A percentile compares a stretch with the other conserved stretches of the same genome.
phyloP scores from a whole-genome alignment of 2,329 filamentous ascomycete genomes.

The Pseudocercospora cruenta region DNA sequence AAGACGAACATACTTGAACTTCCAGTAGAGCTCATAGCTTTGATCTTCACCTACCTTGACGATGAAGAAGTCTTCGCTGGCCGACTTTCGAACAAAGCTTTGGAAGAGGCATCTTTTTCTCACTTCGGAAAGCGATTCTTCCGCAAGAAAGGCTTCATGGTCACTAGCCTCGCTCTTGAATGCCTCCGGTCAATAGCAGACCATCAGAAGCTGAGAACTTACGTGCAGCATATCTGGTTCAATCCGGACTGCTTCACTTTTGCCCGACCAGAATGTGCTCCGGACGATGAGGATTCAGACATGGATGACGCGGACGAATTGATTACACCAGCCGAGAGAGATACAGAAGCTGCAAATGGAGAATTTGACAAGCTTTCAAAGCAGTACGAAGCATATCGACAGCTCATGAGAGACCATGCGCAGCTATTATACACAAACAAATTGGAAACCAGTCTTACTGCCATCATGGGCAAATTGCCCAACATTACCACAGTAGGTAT shows the following conservation, averaged over 20 bases:
- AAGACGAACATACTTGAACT: conserved; percentile 28
- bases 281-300: conserved; percentile 25
- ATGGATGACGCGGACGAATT: conserved; percentile 22
- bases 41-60: conserved; percentile 29
- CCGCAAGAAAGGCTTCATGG: conserved; percentile 39
- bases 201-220: conserved; percentile 31
- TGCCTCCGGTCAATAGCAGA: conserved; percentile 30
- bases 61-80: conserved; percentile 29
- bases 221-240: conserved; percentile 40
- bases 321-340: conserved; percentile 16
- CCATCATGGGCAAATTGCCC: conserved; percentile 29
- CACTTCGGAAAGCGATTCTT: conserved; percentile 37
- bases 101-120: conserved; percentile 32
- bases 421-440: conserved; percentile 20
- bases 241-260: conserved; percentile 38
- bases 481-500: conserved; percentile 38
- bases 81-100: conserved; percentile 26
- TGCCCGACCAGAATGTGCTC: conserved; percentile 26
- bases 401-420: conserved; percentile 30
- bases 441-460: conserved; percentile 25
- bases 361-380: conserved; percentile 20
- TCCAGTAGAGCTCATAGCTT: conserved; percentile 35
- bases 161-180: conserved; percentile 31
- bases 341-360: conserved; percentile 4
- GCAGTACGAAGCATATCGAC: conserved; percentile 27